phyloP scores from a whole-genome alignment of 768 basidiomycete genomes.

The Trichaptum fuscoviolaceum region DNA sequence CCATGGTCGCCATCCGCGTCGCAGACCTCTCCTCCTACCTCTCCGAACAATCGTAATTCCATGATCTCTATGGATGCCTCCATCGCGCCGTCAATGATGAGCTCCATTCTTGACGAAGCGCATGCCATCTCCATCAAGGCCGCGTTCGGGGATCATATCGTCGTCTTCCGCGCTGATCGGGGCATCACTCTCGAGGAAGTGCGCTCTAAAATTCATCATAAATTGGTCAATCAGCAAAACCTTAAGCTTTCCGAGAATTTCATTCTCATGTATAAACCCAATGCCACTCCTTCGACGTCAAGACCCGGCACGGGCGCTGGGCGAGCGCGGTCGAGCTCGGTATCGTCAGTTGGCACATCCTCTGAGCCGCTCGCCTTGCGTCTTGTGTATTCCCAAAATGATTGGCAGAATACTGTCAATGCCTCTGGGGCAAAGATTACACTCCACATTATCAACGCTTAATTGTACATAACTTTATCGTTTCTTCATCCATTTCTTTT shows the following conservation, averaged over 20 bases:
- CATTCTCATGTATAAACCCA: constrained; percentile 47
- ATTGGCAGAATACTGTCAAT: constrained; percentile 51
- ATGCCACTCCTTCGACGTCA: constrained; percentile 14
- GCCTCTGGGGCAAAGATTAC: constrained; percentile 48
- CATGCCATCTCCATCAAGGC: constrained; percentile 55
- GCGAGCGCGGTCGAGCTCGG: constrained; percentile 28
- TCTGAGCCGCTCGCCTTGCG: constrained; percentile 23
- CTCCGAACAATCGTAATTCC: constrained; percentile 7
- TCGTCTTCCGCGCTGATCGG: constrained; percentile 53
- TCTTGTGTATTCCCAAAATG: constrained; percentile 47
- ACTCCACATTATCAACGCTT: constrained; percentile 46
- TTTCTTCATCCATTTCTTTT: not conserved
- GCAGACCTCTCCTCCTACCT: constrained; percentile 12
- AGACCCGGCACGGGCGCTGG: constrained; percentile 9
- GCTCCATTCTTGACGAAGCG: constrained; percentile 19
- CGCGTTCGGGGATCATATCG: constrained; percentile 52
- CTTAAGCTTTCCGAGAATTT: constrained; percentile 50
- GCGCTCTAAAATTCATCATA: constrained; percentile 54
- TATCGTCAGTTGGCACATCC: constrained; percentile 22
- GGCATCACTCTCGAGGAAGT: constrained; percentile 45
- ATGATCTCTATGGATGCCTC: constrained; percentile 10
- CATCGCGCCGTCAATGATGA: constrained; percentile 30
- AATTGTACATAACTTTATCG: not conserved
- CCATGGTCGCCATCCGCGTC: constrained; percentile 20
- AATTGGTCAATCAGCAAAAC: constrained; percentile 60